Base-by-base conservation (phyloP, 75 land plant genomes). In the Pinus albicaulis region DNA sequence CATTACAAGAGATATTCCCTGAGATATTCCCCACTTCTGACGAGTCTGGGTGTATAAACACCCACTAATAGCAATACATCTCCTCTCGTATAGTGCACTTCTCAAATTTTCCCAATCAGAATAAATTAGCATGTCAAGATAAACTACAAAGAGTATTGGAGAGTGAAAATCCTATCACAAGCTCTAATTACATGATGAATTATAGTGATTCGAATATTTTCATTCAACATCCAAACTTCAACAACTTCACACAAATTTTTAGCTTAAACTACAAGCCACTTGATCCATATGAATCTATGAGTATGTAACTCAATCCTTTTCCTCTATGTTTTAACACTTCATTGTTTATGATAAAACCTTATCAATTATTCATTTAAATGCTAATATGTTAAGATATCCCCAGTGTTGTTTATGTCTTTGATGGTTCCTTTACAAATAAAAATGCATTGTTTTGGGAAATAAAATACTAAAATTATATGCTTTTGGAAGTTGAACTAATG, bases 61-160 rank as follows among this genome's bases (percentile, higher is more conserved):
- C 80, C 74, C 71, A 41, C 44, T 41, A 73, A 23, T 22, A 77
- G 48, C 59, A 65, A 24, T 57, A 58, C 22, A 63, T 57, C 31
- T 28, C 31, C 28, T 14, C 62, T 89, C 56, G 58, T 91, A 3
- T 85, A 91, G 66, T 91, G 93, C 81, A 88, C 91, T 17, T 73
- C 57, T 11, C 89, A 91, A 78, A 91, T 88, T 91, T 91, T 91
- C 80, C 93, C 93, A 6, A 73, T 88, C 12, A 55, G 87, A n/a
- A 79, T 91, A 12, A 90, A 91, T 28, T 68, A 88, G 93, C 93
- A 91, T 73, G 86, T 91, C 11, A 91, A 88, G 75, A 36, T 79
- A 62, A 91, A 91, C 84, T 91, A 91, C 81, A 79, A 91, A 77
- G 82, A 83, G 22, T 91, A 91, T 73, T 88, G 91, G 93, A 79